Evolutionary conservation across 805 yeast genomes (phyloP).

Genomic region (Candida odintsovae): DNA sequence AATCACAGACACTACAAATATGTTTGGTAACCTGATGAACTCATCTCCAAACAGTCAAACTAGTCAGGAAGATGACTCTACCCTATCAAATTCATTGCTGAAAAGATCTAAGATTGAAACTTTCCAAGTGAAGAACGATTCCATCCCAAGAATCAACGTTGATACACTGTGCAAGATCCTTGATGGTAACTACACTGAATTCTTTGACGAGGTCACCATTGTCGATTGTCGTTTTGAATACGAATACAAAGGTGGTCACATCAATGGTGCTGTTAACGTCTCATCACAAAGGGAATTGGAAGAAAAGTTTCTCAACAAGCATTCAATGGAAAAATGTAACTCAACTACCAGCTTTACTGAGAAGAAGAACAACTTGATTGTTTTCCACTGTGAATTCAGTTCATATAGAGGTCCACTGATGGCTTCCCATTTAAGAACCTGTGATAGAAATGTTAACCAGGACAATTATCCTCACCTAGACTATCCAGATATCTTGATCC

Average conservation of each 20-base stretch:
- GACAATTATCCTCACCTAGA: conserved; percentile 73
- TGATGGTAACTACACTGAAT: conserved; percentile 45
- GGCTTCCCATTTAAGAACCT: conserved; percentile 79
- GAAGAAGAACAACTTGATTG: conserved; percentile 41
- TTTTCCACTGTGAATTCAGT: conserved; percentile 94
- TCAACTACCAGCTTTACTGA: conserved; percentile 11
- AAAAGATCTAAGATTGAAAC: conserved; percentile 34
- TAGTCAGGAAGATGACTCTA: conserved; percentile 10
- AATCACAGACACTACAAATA: conserved; percentile 31
- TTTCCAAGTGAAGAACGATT: conserved; percentile 45
- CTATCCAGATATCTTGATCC: conserved; percentile 83
- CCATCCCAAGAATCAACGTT: conserved; percentile 64
- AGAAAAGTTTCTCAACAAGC: conserved; percentile 31
- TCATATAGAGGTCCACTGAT: conserved; percentile 90
- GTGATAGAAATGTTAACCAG: conserved; percentile 72
- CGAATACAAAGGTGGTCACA: conserved; percentile 92
- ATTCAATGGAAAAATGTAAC: background rate
- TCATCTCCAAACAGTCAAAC: conserved; percentile 9
- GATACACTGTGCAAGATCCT: conserved; percentile 52
- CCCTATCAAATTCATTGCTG: conserved; percentile 13
- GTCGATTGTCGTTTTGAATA: conserved; percentile 91
- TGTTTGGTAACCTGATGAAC: conserved; percentile 23
- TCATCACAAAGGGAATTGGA: conserved; percentile 68
- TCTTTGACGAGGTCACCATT: conserved; percentile 40
- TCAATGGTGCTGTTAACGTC: conserved; percentile 73